A percentile compares a stretch with the other conserved stretches of the same genome.
These are phyloP conservation scores for Anaeramoeba ignava DNA, from an alignment of 78 protist species.

Conservation along the genomic window DNA sequence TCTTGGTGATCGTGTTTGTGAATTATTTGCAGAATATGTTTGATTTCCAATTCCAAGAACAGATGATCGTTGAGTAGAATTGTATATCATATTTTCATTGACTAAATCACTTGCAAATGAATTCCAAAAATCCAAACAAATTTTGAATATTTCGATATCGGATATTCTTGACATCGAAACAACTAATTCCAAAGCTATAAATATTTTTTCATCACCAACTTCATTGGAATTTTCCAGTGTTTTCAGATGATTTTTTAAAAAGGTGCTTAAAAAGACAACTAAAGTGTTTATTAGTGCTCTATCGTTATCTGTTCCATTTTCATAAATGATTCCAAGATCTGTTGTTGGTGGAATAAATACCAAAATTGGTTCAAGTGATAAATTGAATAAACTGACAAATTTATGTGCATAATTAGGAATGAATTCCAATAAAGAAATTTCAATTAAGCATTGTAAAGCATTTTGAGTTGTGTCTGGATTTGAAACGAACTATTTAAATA, in stretches of 20 bases:
- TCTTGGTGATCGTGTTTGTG: not conserved
- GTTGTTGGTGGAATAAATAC: not conserved
- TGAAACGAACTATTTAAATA: not conserved
- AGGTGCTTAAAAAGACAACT: constrained; percentile 55
- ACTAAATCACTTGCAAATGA: constrained; percentile 22
- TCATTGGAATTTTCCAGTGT: constrained; percentile 37
- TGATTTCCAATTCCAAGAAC: not conserved
- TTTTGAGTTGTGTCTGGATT: not conserved
- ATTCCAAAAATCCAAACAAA: constrained; percentile 90
- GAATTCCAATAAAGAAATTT: not conserved
- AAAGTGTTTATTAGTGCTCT: constrained; percentile 54
- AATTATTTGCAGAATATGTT: not conserved
- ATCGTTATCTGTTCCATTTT: not conserved
- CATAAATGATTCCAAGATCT: not conserved
- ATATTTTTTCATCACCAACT: not conserved
- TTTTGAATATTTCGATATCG: constrained; percentile 82
- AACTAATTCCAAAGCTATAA: not conserved
- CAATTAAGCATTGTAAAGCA: not conserved
- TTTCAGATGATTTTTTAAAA: constrained; percentile 51
- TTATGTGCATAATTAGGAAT: not conserved
- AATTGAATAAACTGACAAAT: not conserved
- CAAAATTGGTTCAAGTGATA: not conserved
- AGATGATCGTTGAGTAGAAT: not conserved
- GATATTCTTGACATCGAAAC: constrained; percentile 59
- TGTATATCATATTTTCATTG: not conserved